Base-by-base conservation (phyloP, 2,329 filamentous ascomycete genomes). In the Alternaria tenuissima region DNA sequence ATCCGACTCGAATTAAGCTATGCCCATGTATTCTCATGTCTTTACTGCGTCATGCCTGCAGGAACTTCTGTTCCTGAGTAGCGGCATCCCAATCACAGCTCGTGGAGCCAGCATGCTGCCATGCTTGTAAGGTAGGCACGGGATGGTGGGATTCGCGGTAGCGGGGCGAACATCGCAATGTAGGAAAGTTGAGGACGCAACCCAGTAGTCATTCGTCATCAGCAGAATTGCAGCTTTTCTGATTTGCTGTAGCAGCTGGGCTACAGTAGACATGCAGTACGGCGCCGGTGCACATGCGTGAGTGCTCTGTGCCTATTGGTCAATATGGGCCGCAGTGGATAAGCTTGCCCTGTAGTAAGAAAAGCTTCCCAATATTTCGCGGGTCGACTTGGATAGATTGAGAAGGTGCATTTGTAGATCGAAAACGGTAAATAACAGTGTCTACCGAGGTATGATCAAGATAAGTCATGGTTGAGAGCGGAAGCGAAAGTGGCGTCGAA, bases 361-460 rank as follows among this genome's bases (percentile, higher is more conserved):
- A 55, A 63, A 55, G 52, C 59, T 59, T 61, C 30, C 26, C 22
- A 30, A 38, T 42, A 41, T 6, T 54, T 43, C 32, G 14, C 42
- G 18, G 24, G 34, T 30, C 30, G 41, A 34, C 54, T 52, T 63
- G 51, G 16, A 43, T 54, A 16, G 28, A 55, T 58, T n/a, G 3
- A 52, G 58, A 48, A 61, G 61, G 54, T 61, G 46, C 47, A 24
- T 18, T n/a, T 7, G 54, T 48, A 46, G 47, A 36, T 54, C 18
- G 83, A 83, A 61, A 78, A 68, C 36, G 74, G 82, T 54, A n/a
- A 34, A 20, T 39, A 46, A 41, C 77, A 68, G 72, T 78, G 65
- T 72, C 83, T 59, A 81, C 76, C 49, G 43, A 54, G 55, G 43
- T 41, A 53, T 67, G 64, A 6, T 11, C 2, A 24, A 3, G 46